These are phyloP conservation scores for Laetiporus sulphureus DNA, from an alignment of 1,284 basidiomycete genomes.

Conservation along the genomic window DNA sequence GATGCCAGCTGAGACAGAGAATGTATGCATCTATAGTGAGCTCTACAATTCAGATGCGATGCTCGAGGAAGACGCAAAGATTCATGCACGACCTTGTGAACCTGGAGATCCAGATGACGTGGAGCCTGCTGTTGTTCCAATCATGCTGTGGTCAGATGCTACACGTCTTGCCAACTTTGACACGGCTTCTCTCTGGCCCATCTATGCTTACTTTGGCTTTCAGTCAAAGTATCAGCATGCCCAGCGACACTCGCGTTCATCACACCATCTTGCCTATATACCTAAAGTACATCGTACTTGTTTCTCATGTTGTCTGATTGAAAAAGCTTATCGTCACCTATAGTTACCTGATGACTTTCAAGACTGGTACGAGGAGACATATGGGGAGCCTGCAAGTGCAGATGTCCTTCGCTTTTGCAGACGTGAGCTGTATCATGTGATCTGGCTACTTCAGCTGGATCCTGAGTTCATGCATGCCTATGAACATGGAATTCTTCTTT, in stretches of 20 bases:
- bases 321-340: background rate
- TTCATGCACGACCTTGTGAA: background rate
- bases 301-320: background rate
- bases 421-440: slow-evolving; percentile 19
- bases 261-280: slow-evolving; percentile 24
- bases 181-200: slow-evolving; percentile 7
- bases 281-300: slow-evolving; percentile 18
- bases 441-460: slow-evolving; percentile 18
- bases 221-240: slow-evolving; percentile 16
- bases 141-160: slow-evolving; percentile 15
- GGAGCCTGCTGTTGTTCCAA: slow-evolving; percentile 8
- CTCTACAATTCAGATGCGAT: slow-evolving; percentile 12
- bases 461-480: slow-evolving; percentile 20
- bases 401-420: slow-evolving; percentile 15
- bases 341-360: slow-evolving; percentile 1
- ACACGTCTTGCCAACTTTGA: slow-evolving; percentile 16
- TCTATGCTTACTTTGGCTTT: slow-evolving; percentile 12
- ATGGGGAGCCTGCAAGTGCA: background rate
- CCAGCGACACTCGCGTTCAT: slow-evolving; percentile 9
- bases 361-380: background rate
- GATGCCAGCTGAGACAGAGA: background rate
- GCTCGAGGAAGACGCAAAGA: slow-evolving; percentile 10
- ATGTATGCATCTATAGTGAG: slow-evolving; percentile 8
- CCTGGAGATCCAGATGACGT: background rate
- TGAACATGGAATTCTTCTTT: slow-evolving; percentile 22